A percentile compares a stretch with the other conserved stretches of the same genome.
These are phyloP conservation scores for Comarum palustre DNA, from an alignment of 306 rosid species.

Conservation along the genomic window DNA sequence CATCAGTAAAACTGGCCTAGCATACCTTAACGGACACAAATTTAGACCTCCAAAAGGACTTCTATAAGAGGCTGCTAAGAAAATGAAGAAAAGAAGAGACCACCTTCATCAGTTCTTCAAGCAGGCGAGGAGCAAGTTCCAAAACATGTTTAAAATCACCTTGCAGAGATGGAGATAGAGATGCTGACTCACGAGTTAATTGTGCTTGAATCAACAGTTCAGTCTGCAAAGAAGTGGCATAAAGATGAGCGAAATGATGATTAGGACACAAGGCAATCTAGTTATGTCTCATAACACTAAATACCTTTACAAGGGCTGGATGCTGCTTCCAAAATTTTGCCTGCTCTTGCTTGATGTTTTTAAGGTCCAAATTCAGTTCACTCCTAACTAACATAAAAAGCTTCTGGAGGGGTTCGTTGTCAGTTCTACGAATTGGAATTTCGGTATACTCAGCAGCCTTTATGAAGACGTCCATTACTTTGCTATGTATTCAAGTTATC, in stretches of 20 bases:
- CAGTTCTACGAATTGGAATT: slow-evolving; percentile 96
- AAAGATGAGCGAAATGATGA: slow-evolving; percentile 27
- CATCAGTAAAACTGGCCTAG: slow-evolving; percentile 5
- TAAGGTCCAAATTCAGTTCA: slow-evolving; percentile 96
- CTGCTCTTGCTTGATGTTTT: slow-evolving; percentile 98
- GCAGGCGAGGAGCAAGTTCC: slow-evolving; percentile 93
- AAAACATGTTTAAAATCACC: slow-evolving; percentile 78
- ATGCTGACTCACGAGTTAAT: slow-evolving; percentile 69
- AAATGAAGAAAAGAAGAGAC: slow-evolving; percentile 26
- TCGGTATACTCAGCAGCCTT: slow-evolving; percentile 94
- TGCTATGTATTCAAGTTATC: slow-evolving; percentile 50
- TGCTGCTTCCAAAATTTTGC: slow-evolving; percentile 99
- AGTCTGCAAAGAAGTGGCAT: slow-evolving; percentile 56
- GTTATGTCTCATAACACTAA: slow-evolving; percentile 16
- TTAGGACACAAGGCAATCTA: neutral
- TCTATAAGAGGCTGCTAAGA: slow-evolving; percentile 14
- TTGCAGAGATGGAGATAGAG: slow-evolving; percentile 69
- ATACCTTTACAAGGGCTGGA: slow-evolving; percentile 94
- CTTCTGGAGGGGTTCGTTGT: slow-evolving; percentile 90
- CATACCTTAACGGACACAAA: neutral
- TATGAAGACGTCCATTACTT: slow-evolving; percentile 97
- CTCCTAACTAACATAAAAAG: slow-evolving; percentile 91
- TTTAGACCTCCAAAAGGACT: neutral
- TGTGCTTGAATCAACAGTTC: slow-evolving; percentile 96
- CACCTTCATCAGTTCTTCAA: slow-evolving; percentile 99